Evolutionary conservation across 2,329 filamentous ascomycete species (phyloP).

Genomic region (Aspergillus glaucus): DNA sequence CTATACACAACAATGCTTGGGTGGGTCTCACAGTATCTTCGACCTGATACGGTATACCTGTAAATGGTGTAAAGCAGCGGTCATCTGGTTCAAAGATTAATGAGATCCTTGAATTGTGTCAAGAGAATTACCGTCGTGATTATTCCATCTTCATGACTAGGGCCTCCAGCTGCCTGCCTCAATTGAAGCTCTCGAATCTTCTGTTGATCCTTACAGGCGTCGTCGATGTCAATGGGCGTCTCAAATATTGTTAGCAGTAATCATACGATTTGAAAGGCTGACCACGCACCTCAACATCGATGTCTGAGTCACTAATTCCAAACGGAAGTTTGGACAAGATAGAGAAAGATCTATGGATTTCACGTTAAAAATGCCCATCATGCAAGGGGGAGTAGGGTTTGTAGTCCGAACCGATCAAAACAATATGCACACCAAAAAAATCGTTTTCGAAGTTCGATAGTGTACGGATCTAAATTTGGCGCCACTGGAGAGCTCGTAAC

Average conservation of each 20-base stretch:
- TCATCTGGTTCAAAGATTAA: conserved; percentile 10
- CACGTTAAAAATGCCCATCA: neutral
- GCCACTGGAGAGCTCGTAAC: neutral
- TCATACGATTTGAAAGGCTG: neutral
- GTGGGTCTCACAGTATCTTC: conserved; percentile 10
- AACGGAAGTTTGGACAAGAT: conserved; percentile 13
- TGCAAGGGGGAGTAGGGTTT: neutral
- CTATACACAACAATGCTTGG: neutral
- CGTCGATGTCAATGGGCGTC: conserved; percentile 11
- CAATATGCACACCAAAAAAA: conserved; percentile 18
- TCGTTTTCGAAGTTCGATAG: conserved; percentile 12
- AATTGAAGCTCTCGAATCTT: conserved; percentile 8
- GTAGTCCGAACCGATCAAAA: conserved; percentile 11
- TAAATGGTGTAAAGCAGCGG: conserved; percentile 14
- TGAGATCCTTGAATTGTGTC: neutral
- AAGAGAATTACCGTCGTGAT: conserved; percentile 1
- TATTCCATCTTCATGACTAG: neutral
- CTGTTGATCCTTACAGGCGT: conserved; percentile 9
- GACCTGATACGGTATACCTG: conserved; percentile 13
- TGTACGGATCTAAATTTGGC: conserved; percentile 4
- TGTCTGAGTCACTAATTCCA: conserved; percentile 13
- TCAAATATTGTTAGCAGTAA: conserved; percentile 2
- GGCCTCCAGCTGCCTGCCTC: conserved; percentile 4
- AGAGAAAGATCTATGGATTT: conserved; percentile 4
- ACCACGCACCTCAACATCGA: conserved; percentile 9